Conservation (phyloP, 495 filamentous ascomycete species). For the Aspergillus olivimuriae region DNA sequence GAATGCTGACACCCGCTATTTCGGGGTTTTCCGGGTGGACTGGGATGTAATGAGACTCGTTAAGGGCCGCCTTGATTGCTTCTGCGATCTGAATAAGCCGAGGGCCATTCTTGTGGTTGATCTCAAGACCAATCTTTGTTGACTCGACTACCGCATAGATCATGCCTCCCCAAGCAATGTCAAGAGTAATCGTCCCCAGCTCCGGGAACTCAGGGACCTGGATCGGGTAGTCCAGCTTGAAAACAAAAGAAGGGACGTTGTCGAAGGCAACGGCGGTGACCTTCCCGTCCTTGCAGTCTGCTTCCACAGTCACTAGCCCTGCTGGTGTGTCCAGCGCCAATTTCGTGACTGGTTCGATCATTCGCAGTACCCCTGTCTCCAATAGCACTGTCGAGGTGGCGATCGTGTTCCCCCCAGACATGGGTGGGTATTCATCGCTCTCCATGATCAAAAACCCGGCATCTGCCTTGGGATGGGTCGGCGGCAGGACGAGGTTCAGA, state of each 20-base stretch:
- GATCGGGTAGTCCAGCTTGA: constrained; percentile 11
- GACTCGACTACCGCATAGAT: constrained; percentile 19
- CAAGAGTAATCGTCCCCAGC: constrained; percentile 14
- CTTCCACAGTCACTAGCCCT: constrained; percentile 12
- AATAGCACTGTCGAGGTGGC: constrained; percentile 16
- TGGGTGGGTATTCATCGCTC: constrained; percentile 18
- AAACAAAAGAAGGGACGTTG: constrained; percentile 18
- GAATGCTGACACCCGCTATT: constrained; percentile 8
- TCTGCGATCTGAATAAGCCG: constrained; percentile 14
- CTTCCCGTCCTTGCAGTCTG: constrained; percentile 17
- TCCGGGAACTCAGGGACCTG: constrained; percentile 13
- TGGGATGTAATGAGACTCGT: constrained; percentile 4
- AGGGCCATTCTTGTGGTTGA: constrained; percentile 7
- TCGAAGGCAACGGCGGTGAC: constrained; percentile 15
- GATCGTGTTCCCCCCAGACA: constrained; percentile 17
- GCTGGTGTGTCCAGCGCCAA: constrained; percentile 15
- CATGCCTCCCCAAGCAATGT: constrained; percentile 21
- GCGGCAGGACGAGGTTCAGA: constrained; percentile 15
- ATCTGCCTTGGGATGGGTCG: constrained; percentile 13
- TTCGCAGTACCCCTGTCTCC: constrained; percentile 16
- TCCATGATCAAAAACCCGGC: constrained; percentile 20
- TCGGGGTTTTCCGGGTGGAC: constrained; percentile 14
- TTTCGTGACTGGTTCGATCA: constrained; percentile 11
- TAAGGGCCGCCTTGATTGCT: constrained; percentile 12
- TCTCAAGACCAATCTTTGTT: constrained; percentile 7